phyloP scores from a whole-genome alignment of 2,329 filamentous ascomycete species.

The Fusarium albidum region DNA sequence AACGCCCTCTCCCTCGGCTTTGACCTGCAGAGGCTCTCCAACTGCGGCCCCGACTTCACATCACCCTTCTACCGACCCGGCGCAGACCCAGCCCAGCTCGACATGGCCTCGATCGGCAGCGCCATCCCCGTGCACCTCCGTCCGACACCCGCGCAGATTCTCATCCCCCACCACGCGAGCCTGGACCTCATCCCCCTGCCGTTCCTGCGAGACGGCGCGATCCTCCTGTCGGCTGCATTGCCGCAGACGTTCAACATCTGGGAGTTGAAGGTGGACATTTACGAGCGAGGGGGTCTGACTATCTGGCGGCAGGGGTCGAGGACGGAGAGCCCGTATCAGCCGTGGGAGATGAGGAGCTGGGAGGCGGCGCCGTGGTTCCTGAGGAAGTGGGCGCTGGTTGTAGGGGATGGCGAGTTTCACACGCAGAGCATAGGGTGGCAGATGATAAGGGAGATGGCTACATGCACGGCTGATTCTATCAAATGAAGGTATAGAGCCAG shows the following conservation, averaged over 20 bases:
- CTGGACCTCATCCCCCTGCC: slow-evolving; percentile 40
- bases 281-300: slow-evolving; percentile 27
- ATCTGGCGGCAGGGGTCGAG: slow-evolving; percentile 20
- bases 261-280: slow-evolving; percentile 41
- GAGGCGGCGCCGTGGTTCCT: slow-evolving; percentile 42
- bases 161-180: slow-evolving; percentile 39
- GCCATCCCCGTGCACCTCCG: slow-evolving; percentile 31
- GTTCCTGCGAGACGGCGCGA: slow-evolving; percentile 36
- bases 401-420: slow-evolving; percentile 27
- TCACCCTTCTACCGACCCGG: slow-evolving; percentile 39
- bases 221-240: slow-evolving; percentile 35
- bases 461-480: too few species aligned
- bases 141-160: slow-evolving; percentile 38
- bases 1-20: slow-evolving; percentile 35
- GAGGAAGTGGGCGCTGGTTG: slow-evolving; percentile 36
- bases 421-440: slow-evolving; percentile 38
- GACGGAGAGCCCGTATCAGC: slow-evolving; percentile 19
- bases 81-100: too few species aligned
- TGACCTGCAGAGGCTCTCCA: slow-evolving; percentile 13
- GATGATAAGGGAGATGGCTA: slow-evolving; percentile 21
- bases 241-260: slow-evolving; percentile 30
- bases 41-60: slow-evolving; percentile 18
- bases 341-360: slow-evolving; percentile 42
- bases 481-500: too few species aligned
- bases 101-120: neutral